Conservation (phyloP, 1,284 basidiomycete genomes). For the Paramarasmius palmivorus region DNA sequence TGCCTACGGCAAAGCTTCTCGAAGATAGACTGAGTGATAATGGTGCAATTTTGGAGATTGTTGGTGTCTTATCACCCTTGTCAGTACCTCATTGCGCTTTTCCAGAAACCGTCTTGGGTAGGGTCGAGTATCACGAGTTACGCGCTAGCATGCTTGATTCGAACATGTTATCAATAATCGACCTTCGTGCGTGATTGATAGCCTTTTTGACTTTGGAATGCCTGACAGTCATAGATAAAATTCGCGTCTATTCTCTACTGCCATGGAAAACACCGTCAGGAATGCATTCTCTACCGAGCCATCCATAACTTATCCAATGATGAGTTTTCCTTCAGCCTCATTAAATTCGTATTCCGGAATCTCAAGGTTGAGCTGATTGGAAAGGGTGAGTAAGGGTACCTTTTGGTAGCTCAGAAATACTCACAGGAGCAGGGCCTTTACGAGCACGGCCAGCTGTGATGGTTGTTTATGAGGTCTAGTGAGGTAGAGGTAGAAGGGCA, state of each 20-base stretch:
- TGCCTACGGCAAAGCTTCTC: conserved; percentile 16
- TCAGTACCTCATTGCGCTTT: background rate
- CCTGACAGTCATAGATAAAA: background rate
- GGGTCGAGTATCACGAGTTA: no score
- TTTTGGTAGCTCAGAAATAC: conserved; percentile 23
- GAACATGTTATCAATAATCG: no score
- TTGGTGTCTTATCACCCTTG: background rate
- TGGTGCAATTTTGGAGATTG: background rate
- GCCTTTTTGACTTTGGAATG: background rate
- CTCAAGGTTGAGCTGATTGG: conserved; percentile 85
- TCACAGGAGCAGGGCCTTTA: conserved; percentile 91
- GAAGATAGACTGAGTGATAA: background rate
- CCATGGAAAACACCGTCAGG: background rate
- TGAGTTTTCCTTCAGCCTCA: conserved; percentile 85
- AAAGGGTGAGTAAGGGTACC: conserved; percentile 1
- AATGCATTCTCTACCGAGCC: background rate
- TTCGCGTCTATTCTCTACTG: background rate
- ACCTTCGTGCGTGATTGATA: no score
- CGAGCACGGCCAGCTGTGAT: conserved; percentile 84
- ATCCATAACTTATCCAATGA: conserved; percentile 76
- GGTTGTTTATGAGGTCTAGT: conserved; percentile 15
- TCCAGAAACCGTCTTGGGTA: no score
- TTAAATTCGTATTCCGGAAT: conserved; percentile 87
- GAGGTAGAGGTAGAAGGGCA: conserved; percentile 6
- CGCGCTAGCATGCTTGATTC: no score